These are phyloP conservation scores for Viridothelium virens DNA, from an alignment of 495 filamentous ascomycete genomes.

Conservation along the genomic window DNA sequence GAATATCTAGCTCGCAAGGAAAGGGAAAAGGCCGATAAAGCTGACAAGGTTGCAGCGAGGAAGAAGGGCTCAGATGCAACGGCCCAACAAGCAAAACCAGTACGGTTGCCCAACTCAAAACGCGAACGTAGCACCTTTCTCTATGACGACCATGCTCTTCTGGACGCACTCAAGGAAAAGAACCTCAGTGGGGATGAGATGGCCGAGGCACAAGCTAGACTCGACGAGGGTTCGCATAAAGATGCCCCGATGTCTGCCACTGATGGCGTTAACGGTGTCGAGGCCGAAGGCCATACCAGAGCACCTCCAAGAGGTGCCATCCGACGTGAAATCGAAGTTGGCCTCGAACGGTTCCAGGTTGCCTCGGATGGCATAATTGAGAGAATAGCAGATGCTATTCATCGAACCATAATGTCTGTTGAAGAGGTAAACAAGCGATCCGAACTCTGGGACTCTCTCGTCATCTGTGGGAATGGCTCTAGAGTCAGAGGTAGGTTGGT, in stretches of 20 bases:
- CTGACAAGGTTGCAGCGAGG: constrained; percentile 55
- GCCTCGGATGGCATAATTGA: constrained; percentile 67
- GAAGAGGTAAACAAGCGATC: constrained; percentile 70
- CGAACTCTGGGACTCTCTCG: constrained; percentile 80
- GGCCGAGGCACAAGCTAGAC: constrained; percentile 32
- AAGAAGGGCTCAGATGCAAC: constrained; percentile 43
- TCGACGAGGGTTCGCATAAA: constrained; percentile 38
- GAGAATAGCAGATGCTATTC: constrained; percentile 70
- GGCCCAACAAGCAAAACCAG: constrained; percentile 44
- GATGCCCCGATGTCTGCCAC: constrained; percentile 36
- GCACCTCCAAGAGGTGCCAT: constrained; percentile 35
- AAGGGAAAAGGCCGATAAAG: constrained; percentile 75
- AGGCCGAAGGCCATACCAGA: constrained; percentile 28
- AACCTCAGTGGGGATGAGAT: constrained; percentile 39
- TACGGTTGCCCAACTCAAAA: constrained; percentile 73
- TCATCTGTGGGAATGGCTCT: constrained; percentile 82
- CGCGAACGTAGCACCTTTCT: constrained; percentile 67
- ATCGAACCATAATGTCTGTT: constrained; percentile 69
- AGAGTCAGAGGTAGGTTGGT: constrained; percentile 61
- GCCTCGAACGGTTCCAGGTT: constrained; percentile 78
- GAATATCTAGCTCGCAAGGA: constrained; percentile 89
- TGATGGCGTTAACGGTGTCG: constrained; percentile 21
- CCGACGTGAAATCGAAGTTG: constrained; percentile 73
- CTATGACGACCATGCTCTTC: constrained; percentile 65
- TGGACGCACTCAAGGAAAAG: constrained; percentile 50